Evolutionary conservation across 257 asterid species (phyloP).

Genomic region (Cynanchum wilfordii): DNA sequence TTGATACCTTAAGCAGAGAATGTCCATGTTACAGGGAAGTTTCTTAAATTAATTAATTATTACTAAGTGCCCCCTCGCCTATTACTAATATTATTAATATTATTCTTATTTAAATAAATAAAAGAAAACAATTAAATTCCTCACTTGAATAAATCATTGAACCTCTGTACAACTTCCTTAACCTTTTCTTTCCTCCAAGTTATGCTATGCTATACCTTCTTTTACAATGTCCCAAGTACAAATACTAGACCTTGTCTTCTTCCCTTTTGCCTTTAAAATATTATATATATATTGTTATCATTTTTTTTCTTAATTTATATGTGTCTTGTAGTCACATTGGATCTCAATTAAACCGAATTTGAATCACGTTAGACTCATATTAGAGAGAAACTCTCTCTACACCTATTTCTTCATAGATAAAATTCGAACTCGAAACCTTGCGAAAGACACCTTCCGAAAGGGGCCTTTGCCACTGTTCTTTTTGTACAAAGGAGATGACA

Average conservation of each 20-base stretch:
- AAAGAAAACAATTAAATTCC: background rate
- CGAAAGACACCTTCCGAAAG: too few species aligned
- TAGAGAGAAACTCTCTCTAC: too few species aligned
- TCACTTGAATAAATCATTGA: conserved; percentile 23
- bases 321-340: too few species aligned
- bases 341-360: too few species aligned
- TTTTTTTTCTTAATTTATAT: too few species aligned
- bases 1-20: conserved; percentile 53
- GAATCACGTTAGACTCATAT: too few species aligned
- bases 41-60: conserved; percentile 10
- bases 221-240: background rate
- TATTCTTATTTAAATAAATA: background rate
- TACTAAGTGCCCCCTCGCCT: background rate
- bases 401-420: too few species aligned
- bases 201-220: background rate
- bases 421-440: too few species aligned
- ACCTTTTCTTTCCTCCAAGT: conserved; percentile 1
- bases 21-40: conserved; percentile 45
- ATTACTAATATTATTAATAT: background rate
- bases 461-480: background rate
- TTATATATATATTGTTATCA: too few species aligned
- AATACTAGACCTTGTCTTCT: background rate
- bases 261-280: background rate
- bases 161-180: conserved; percentile 1
- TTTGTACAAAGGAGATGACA: background rate